A percentile compares a stretch with the other conserved stretches of the same genome.
Conservation (phyloP, 2,329 filamentous ascomycete genomes). For the Verticillium isaacii region DNA sequence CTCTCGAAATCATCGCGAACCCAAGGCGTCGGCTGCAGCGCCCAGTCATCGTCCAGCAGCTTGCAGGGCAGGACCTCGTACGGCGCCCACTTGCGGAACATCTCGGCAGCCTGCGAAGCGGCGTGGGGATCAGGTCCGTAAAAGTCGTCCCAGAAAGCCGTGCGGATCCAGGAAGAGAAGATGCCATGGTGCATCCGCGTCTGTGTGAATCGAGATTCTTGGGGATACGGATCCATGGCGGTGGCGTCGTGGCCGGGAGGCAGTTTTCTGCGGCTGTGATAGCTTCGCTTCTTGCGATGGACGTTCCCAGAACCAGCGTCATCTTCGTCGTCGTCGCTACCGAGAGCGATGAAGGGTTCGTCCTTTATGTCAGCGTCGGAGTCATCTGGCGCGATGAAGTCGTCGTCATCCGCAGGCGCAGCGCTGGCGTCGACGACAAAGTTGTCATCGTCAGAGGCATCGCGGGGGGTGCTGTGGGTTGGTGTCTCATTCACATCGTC, state of each 20-base stretch:
- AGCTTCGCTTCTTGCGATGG: slow-evolving; percentile 6
- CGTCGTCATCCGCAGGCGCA: slow-evolving; percentile 21
- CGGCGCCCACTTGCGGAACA: slow-evolving; percentile 24
- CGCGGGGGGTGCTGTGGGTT: slow-evolving; percentile 8
- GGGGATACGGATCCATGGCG: slow-evolving; percentile 7
- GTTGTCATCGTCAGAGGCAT: slow-evolving; percentile 23
- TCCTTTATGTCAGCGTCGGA: neutral
- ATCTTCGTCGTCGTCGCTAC: neutral
- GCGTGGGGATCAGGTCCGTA: slow-evolving; percentile 16
- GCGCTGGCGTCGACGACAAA: slow-evolving; percentile 14
- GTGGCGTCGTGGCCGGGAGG: slow-evolving; percentile 2
- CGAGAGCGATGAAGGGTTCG: neutral
- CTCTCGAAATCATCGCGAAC: slow-evolving; percentile 9
- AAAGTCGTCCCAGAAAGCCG: slow-evolving; percentile 17
- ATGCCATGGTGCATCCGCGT: slow-evolving; percentile 32
- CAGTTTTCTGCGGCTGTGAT: neutral
- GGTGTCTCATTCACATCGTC: slow-evolving; percentile 17
- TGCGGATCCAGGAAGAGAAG: slow-evolving; percentile 18
- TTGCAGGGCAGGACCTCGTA: slow-evolving; percentile 22
- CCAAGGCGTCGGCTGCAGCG: slow-evolving; percentile 14
- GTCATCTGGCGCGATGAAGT: slow-evolving; percentile 18
- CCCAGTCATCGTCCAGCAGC: slow-evolving; percentile 1
- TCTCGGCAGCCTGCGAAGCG: slow-evolving; percentile 11
- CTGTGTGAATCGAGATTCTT: slow-evolving; percentile 12
- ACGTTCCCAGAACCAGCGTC: slow-evolving; percentile 15